phyloP scores from a whole-genome alignment of 2,329 filamentous ascomycete genomes.

The Lachnum nothofagi region DNA sequence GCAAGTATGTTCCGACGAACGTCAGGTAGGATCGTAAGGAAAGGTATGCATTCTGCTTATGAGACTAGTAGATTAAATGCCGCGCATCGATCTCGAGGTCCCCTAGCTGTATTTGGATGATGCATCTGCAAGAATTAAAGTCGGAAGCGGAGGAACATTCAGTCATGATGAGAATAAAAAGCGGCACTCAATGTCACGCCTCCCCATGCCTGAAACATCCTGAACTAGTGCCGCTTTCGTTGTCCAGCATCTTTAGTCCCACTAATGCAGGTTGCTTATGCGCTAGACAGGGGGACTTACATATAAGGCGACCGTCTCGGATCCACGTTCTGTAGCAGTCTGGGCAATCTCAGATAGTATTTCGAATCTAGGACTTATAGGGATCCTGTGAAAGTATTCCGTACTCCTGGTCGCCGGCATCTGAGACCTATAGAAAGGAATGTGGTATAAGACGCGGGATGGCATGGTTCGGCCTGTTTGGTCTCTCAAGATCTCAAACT shows the following conservation, averaged over 20 bases:
- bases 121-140: neutral
- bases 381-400: no score
- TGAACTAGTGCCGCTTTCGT: no score
- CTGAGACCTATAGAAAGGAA: neutral
- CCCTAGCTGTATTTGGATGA: neutral
- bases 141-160: neutral
- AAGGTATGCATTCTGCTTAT: constrained; percentile 10
- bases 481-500: neutral
- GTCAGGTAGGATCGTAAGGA: neutral
- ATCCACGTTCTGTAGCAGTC: no score
- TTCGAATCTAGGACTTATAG: no score
- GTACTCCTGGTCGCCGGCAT: no score
- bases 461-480: neutral
- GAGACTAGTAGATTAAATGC: neutral
- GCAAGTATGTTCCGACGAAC: neutral
- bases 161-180: no score
- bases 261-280: constrained; percentile 8
- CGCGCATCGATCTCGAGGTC: neutral
- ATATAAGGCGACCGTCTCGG: neutral
- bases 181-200: no score
- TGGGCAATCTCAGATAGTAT: no score
- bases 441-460: neutral
- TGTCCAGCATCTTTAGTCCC: neutral
- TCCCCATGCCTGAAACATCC: no score
- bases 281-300: neutral